Conservation (phyloP, 176 grass and related monocot species). For the Musa troglodytarum region DNA sequence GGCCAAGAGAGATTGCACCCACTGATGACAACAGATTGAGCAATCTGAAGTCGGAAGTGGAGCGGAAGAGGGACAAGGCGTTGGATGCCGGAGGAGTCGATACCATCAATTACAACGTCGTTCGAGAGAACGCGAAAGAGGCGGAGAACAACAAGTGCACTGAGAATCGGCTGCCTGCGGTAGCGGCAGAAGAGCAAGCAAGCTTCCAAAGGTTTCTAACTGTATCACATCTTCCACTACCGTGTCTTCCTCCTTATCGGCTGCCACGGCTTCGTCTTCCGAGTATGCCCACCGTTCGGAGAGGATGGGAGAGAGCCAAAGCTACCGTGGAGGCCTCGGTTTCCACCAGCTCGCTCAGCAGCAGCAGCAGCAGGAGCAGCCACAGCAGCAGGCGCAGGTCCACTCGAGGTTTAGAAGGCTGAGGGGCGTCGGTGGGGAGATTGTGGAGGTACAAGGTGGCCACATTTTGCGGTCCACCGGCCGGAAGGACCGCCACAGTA, state of each 20-base stretch:
- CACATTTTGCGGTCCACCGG: constrained; percentile 7
- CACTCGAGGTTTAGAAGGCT: neutral
- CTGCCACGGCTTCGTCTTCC: constrained; percentile 40
- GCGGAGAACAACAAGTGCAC: constrained; percentile 2
- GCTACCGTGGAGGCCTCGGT: constrained; percentile 2
- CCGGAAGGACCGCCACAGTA: constrained; percentile 6
- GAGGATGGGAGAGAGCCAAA: constrained; percentile 3
- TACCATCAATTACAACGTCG: constrained; percentile 40
- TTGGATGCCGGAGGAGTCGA: constrained; percentile 79
- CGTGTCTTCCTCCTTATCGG: constrained; percentile 29
- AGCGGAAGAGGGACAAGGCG: constrained; percentile 44
- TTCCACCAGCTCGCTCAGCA: constrained; percentile 6
- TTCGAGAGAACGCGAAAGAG: constrained; percentile 34
- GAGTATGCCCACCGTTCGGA: constrained; percentile 2
- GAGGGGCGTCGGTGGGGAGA: constrained; percentile 6
- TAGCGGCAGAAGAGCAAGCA: constrained; percentile 30
- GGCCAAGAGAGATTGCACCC: neutral
- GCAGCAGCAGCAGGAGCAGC: neutral
- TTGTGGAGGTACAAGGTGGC: constrained; percentile 2
- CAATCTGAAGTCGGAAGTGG: constrained; percentile 25
- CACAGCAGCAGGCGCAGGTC: neutral
- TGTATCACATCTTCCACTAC: constrained; percentile 12
- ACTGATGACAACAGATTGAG: neutral
- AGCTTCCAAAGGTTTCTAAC: constrained; percentile 7
- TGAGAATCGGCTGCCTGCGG: constrained; percentile 1